Evolutionary conservation across 2,329 filamentous ascomycete genomes (phyloP).

Genomic region (Eutypella sp.): DNA sequence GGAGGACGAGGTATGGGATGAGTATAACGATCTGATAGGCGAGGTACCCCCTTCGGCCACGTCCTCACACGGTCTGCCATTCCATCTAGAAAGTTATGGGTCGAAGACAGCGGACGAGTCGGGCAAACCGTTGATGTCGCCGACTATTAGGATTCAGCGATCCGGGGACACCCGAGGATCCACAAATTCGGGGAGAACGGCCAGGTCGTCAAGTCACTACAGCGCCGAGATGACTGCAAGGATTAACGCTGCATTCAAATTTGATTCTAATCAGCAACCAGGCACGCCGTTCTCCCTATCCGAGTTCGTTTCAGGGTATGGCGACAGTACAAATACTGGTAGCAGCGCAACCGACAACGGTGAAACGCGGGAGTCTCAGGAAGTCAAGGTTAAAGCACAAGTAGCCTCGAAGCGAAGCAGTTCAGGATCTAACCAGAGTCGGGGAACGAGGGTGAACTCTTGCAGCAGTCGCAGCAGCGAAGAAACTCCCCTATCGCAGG

Average conservation of each 20-base stretch:
- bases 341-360: too few species aligned
- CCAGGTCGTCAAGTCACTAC: conserved; percentile 45
- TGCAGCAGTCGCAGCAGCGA: conserved; percentile 45
- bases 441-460: conserved; percentile 33
- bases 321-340: conserved; percentile 27
- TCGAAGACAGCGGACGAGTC: conserved; percentile 31
- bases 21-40: conserved; percentile 85
- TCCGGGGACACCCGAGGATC: conserved; percentile 25
- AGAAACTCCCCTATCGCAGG: conserved; percentile 61
- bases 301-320: conserved; percentile 37
- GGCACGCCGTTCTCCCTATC: conserved; percentile 38
- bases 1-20: conserved; percentile 90
- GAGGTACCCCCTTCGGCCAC: conserved; percentile 51
- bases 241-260: conserved; percentile 43
- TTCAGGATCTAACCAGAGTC: conserved; percentile 26
- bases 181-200: conserved; percentile 27
- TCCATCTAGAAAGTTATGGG: conserved; percentile 49
- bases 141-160: conserved; percentile 34
- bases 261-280: conserved; percentile 35
- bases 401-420: conserved; percentile 22
- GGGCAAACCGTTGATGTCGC: conserved; percentile 40
- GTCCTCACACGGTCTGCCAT: conserved; percentile 52
- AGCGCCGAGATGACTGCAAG: conserved; percentile 52
- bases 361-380: conserved; percentile 6
- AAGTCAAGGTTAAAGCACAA: conserved; percentile 7